Evolutionary conservation across 2,329 filamentous ascomycete species (phyloP).

Genomic region (Dendrostoma leiphaemia): DNA sequence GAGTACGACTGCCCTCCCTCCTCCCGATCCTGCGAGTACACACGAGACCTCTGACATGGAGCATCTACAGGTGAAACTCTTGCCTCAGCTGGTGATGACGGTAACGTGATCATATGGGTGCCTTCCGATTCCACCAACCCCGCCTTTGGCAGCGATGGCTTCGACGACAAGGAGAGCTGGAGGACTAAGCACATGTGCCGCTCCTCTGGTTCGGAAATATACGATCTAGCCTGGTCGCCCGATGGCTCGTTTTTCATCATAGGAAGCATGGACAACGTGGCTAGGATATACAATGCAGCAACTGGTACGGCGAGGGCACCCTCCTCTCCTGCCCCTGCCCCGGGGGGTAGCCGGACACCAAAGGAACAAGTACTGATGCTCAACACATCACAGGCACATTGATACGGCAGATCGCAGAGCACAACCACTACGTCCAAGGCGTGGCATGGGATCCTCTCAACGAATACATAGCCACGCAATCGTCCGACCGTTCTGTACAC

Average conservation of each 20-base stretch:
- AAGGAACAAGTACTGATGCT: neutral
- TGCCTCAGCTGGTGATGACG: conserved; percentile 93
- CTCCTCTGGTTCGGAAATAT: conserved; percentile 92
- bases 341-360: no score
- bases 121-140: conserved; percentile 73
- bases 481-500: conserved; percentile 95
- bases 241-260: conserved; percentile 96
- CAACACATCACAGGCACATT: conserved; percentile 45
- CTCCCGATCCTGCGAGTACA: neutral
- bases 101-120: conserved; percentile 95
- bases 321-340: no score
- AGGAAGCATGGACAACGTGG: conserved; percentile 98
- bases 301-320: no score
- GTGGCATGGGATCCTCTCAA: conserved; percentile 98
- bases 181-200: conserved; percentile 97
- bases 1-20: conserved; percentile 53
- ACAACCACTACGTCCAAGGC: conserved; percentile 97
- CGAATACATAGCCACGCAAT: conserved; percentile 97
- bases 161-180: conserved; percentile 96
- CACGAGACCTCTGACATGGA: conserved; percentile 3
- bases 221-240: conserved; percentile 98
- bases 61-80: conserved; percentile 73
- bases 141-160: conserved; percentile 75
- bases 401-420: conserved; percentile 92
- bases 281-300: conserved; percentile 91